These are phyloP conservation scores for Ceratobasidium sp. DNA, from an alignment of 1,284 basidiomycete species.

Conservation along the genomic window DNA sequence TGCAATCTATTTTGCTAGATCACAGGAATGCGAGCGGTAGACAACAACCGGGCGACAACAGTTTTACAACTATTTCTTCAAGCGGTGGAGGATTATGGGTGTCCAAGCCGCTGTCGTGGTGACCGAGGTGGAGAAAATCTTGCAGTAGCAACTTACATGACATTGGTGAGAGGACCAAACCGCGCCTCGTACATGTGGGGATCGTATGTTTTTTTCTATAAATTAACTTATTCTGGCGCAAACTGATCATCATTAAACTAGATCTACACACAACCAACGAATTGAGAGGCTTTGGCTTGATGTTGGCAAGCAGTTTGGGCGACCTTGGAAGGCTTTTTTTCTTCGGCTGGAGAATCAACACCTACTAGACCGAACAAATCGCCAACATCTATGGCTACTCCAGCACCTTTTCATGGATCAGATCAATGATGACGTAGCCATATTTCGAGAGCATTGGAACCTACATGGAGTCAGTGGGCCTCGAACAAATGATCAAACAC, in stretches of 20 bases:
- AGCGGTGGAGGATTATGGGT: neutral
- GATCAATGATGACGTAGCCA: neutral
- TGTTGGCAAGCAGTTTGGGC: neutral
- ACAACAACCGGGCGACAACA: neutral
- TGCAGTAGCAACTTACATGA: neutral
- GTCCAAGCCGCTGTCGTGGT: neutral
- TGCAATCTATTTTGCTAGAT: neutral
- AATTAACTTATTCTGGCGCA: neutral
- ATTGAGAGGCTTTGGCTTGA: neutral
- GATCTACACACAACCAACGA: neutral
- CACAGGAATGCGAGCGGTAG: neutral
- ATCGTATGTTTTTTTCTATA: neutral
- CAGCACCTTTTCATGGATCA: neutral
- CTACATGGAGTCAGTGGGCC: neutral
- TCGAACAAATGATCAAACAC: neutral
- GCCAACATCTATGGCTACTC: neutral
- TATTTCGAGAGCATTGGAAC: neutral
- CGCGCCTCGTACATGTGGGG: neutral
- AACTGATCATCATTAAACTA: neutral
- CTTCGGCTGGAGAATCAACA: neutral
- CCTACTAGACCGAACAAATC: neutral
- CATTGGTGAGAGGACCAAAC: neutral
- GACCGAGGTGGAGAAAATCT: neutral
- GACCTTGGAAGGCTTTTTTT: neutral
- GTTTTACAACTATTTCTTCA: neutral